A percentile compares a stretch with the other conserved stretches of the same genome.
These are phyloP conservation scores for Hypoxylon sp. DNA, from an alignment of 2,329 filamentous ascomycete genomes.

Conservation along the genomic window DNA sequence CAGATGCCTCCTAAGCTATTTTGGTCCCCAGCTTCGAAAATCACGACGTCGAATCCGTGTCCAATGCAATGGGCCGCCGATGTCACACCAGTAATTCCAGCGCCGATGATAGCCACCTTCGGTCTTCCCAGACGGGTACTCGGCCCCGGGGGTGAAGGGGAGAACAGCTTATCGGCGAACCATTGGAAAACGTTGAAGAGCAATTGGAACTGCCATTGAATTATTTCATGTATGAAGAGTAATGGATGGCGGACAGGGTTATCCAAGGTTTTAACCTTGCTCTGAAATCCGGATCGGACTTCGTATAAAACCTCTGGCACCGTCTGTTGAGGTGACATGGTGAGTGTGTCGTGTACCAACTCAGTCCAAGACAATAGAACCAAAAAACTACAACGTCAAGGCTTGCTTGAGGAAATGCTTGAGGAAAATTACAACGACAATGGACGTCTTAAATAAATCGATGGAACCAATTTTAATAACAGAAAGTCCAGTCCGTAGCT, in stretches of 20 bases:
- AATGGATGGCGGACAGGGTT: slow-evolving; percentile 68
- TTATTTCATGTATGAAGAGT: slow-evolving; percentile 73
- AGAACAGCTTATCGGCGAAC: slow-evolving; percentile 74
- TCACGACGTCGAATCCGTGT: slow-evolving; percentile 84
- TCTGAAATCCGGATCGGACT: slow-evolving; percentile 19
- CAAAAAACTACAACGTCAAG: slow-evolving; percentile 6
- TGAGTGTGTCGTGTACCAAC: background rate
- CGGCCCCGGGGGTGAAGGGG: slow-evolving; percentile 77
- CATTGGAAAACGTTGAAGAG: slow-evolving; percentile 65
- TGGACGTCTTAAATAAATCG: slow-evolving; percentile 3
- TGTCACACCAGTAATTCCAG: slow-evolving; percentile 81
- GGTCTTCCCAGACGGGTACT: slow-evolving; percentile 71
- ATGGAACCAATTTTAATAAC: slow-evolving; percentile 16
- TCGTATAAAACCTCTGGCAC: slow-evolving; percentile 14
- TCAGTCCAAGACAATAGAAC: background rate
- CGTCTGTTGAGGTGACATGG: slow-evolving; percentile 27
- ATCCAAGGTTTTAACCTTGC: slow-evolving; percentile 44
- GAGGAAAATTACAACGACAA: background rate
- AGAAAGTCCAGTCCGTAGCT: background rate
- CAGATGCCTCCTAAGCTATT: slow-evolving; percentile 83
- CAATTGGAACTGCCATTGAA: slow-evolving; percentile 66
- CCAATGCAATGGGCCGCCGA: slow-evolving; percentile 86
- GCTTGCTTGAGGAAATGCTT: slow-evolving; percentile 3
- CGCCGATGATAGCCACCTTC: slow-evolving; percentile 77
- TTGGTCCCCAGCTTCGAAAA: slow-evolving; percentile 80